Evolutionary conservation across 495 filamentous ascomycete species (phyloP), one percentile per base, ranked within the genome.

Genomic region (Aspergillus panamensis): DNA sequence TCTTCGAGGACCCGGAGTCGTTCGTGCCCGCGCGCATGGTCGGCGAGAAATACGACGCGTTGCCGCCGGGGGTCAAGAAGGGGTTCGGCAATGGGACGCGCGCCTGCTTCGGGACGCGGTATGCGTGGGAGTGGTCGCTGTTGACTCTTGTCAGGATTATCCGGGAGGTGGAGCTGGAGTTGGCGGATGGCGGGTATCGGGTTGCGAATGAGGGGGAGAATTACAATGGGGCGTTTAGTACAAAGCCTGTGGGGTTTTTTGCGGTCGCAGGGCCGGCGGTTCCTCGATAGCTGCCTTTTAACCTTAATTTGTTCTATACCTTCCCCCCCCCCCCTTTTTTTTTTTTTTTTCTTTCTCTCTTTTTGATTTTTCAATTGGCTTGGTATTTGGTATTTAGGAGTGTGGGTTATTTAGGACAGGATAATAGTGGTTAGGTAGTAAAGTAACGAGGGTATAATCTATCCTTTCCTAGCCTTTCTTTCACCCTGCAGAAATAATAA

Each of bases 11-110:
- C 47, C 85, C 85, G 1, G 73, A 84, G 19, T 77, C 74, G 7
- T 91, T 91, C 76, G 72, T 68, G 59, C 87, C 87, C 0, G 85
- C 89, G 71, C 78, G 87, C 19, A 88, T 91, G 82, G 62, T 87
- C 39, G 85, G 84, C 31, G 82, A 87, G 59, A 71, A 75, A 14
- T 89, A 85, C 65, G 81, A 85, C 9, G 69, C 65, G 20, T 65
- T 89, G 40, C 86, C 85, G 0, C 58, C 68, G 6, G 81, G 75
- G 0, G 83, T 82, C 8, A 87, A 85, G 81, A 88, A 86, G 61
- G 76, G 75, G 37, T 90, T 87, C 53, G 87, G 87, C 2, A 89
- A 88, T 57, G 87, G 87, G 17, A 85, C 85, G 75, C 68, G 87
- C 37, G 78, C 79, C 60, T 90, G 87, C 57, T 80, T 86, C 45